Conservation (phyloP, 495 filamentous ascomycete genomes). For the Penicillium paradoxum region DNA sequence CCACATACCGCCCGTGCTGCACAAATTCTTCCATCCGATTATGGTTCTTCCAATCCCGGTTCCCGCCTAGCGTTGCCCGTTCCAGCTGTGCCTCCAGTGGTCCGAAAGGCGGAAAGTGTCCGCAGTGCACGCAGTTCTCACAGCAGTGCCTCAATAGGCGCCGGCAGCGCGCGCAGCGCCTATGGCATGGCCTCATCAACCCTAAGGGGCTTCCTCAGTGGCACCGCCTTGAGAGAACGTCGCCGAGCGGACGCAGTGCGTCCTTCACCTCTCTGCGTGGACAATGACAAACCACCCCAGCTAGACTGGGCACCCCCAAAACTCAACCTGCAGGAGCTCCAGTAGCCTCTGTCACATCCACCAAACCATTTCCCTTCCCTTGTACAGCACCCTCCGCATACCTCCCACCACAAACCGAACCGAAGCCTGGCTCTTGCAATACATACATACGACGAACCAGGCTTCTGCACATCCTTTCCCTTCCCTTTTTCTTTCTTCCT, state of each 20-base stretch:
- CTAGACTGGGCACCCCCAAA: slow-evolving; percentile 43
- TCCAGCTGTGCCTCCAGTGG: slow-evolving; percentile 27
- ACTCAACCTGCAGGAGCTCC: slow-evolving; percentile 34
- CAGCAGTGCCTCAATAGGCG: slow-evolving; percentile 38
- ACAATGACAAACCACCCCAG: slow-evolving; percentile 33
- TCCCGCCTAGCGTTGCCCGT: slow-evolving; percentile 35
- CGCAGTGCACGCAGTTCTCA: slow-evolving; percentile 39
- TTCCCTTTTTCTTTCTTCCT: not conserved
- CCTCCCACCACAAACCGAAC: not conserved
- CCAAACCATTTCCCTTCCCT: not conserved
- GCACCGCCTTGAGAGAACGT: slow-evolving; percentile 30
- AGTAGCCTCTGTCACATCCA: slow-evolving; percentile 10
- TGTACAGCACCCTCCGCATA: slow-evolving; percentile 10
- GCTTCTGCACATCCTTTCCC: not conserved
- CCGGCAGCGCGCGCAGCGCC: slow-evolving; percentile 37
- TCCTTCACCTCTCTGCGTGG: slow-evolving; percentile 28
- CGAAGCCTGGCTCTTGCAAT: not conserved
- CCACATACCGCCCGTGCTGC: slow-evolving; percentile 24
- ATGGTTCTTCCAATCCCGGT: slow-evolving; percentile 17
- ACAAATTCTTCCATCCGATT: slow-evolving; percentile 25
- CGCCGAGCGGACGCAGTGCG: slow-evolving; percentile 30
- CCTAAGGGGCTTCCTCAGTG: slow-evolving; percentile 34
- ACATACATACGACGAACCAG: slow-evolving; percentile 8
- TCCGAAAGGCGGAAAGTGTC: slow-evolving; percentile 34
- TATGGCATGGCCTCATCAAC: slow-evolving; percentile 41